phyloP scores from a whole-genome alignment of 208 protist species.

The Tritrichomonas foetus region DNA sequence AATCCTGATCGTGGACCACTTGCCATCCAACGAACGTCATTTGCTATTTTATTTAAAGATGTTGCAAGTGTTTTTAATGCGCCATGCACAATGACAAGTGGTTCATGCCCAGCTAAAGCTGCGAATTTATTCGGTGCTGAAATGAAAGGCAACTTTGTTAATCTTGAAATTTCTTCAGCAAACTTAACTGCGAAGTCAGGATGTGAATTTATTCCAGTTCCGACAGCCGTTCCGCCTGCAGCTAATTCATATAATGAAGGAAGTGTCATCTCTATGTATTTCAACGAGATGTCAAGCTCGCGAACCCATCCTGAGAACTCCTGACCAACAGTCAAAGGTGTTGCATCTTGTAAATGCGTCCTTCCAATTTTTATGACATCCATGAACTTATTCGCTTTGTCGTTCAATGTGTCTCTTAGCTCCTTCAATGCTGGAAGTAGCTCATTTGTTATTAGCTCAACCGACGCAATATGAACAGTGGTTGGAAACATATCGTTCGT shows the following conservation, averaged over 20 bases:
- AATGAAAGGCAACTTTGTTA: conserved; percentile 63
- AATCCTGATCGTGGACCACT: conserved; percentile 37
- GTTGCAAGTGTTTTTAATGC: conserved; percentile 67
- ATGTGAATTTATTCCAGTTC: conserved; percentile 68
- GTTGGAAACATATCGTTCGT: conserved; percentile 75
- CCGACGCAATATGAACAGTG: conserved; percentile 69
- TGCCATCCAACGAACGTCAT: conserved; percentile 74
- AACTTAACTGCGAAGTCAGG: conserved; percentile 61
- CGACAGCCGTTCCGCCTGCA: conserved; percentile 78
- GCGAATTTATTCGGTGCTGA: conserved; percentile 70
- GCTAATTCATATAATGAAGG: conserved; percentile 66
- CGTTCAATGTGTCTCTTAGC: conserved; percentile 54
- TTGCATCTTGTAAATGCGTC: conserved; percentile 78
- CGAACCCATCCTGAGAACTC: conserved; percentile 69
- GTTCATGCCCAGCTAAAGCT: conserved; percentile 68
- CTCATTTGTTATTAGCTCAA: conserved; percentile 50
- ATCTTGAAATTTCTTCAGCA: conserved; percentile 52
- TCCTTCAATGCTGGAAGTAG: conserved; percentile 60
- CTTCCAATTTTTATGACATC: conserved; percentile 78
- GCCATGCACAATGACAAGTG: conserved; percentile 62
- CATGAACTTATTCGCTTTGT: conserved; percentile 65
- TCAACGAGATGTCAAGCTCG: conserved; percentile 64
- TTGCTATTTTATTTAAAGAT: conserved; percentile 76
- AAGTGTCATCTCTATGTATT: conserved; percentile 59
- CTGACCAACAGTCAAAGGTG: conserved; percentile 71